A percentile compares a stretch with the other conserved stretches of the same genome.
These are phyloP conservation scores for Oryza glaberrima DNA, from an alignment of 176 grass and related monocot genomes.

Conservation along the genomic window DNA sequence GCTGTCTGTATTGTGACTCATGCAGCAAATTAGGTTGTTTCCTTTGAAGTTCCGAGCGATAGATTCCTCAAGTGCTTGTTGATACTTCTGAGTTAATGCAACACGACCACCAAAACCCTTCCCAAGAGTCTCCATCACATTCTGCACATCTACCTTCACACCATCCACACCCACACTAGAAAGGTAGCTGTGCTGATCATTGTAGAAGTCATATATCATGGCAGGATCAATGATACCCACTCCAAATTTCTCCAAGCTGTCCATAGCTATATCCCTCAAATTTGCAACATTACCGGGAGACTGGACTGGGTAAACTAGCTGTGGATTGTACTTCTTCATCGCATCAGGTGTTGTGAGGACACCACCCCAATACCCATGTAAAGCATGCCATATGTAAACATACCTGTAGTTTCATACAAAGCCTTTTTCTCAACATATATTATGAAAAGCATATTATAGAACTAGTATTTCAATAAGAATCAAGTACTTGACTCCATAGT, in stretches of 20 bases:
- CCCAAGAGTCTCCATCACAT: conserved; percentile 64
- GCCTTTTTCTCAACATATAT: background rate
- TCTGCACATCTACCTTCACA: conserved; percentile 77
- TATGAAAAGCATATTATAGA: background rate
- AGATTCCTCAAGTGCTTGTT: conserved; percentile 65
- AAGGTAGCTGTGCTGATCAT: conserved; percentile 66
- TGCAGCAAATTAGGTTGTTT: conserved; percentile 64
- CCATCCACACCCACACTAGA: conserved; percentile 57
- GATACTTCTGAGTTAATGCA: conserved; percentile 53
- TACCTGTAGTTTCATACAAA: conserved; percentile 31
- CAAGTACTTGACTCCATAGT: conserved; percentile 51
- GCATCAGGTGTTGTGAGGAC: conserved; percentile 30
- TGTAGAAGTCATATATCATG: conserved; percentile 66
- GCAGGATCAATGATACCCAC: conserved; percentile 56
- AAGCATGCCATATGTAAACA: conserved; percentile 60
- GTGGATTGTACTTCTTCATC: conserved; percentile 61
- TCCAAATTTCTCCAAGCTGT: conserved; percentile 64
- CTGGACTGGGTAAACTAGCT: conserved; percentile 54
- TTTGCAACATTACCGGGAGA: conserved; percentile 52
- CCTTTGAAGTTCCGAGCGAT: conserved; percentile 50
- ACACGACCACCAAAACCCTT: conserved; percentile 53
- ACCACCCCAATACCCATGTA: conserved; percentile 64
- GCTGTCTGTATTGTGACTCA: conserved; percentile 69
- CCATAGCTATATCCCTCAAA: conserved; percentile 62
- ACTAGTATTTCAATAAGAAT: conserved; percentile 12